Base-by-base conservation (phyloP, 768 basidiomycete species). In the Russula foetens region DNA sequence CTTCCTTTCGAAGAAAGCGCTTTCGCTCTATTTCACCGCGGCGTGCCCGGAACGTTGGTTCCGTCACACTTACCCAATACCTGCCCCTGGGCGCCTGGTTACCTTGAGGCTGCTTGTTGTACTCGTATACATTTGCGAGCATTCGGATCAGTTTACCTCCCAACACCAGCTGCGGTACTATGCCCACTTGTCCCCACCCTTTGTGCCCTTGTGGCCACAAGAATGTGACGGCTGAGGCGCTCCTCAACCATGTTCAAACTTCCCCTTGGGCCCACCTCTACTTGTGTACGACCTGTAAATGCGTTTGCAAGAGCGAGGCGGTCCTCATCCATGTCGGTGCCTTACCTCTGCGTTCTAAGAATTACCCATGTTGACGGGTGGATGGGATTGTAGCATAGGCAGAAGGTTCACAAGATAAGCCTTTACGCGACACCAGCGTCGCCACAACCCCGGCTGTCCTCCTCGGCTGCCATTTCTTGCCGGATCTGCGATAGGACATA, bases 141-240 rank as follows among this genome's bases (percentile, higher is more conserved):
- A n/a, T 24, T n/a, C 21, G 7, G 17, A 44, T 47, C 14, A 4
- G 51, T 48, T 28, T 15, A 4, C 33, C n/a, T 47, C 2, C 39
- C 38, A 53, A 29, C 60, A n/a, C 33, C 51, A 35, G 39, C 23
- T n/a, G 49, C 7, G 8, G 31, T 53, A 53, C 23, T 29, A 64
- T 66, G 63, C 56, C 56, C 38, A 33, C 56, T 53, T 66, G 65
- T 31, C 65, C 65, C 45, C 59, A 66, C 53, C 49, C 63, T 15
- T 5, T 44, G 9, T 66, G 65, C 50, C 48, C 50, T 41, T 66
- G 63, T 54, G 63, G 26, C 21, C 65, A 63, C 46, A 56, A 35
- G 51, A 53, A 54, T 43, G 26, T 59, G 21, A 3, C 55, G 1
- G 59, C 54, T 17, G 53, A 64, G 38, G 26, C 26, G 3, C 63